phyloP scores from a whole-genome alignment of 1,284 basidiomycete species.

The Rhizoctonia solani region DNA sequence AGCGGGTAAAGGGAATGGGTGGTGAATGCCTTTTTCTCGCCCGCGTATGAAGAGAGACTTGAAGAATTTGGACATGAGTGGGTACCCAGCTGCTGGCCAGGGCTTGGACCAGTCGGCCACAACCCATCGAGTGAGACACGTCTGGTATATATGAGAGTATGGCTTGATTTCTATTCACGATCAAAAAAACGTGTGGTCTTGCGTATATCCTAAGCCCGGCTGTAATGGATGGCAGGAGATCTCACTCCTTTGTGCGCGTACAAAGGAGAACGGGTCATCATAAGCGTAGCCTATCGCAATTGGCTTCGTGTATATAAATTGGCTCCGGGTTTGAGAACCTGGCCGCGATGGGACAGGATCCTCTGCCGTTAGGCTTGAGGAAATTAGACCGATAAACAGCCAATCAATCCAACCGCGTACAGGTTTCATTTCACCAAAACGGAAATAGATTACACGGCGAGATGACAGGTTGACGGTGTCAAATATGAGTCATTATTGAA shows the following conservation, averaged over 20 bases:
- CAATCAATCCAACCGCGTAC: too few species aligned
- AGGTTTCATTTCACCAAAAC: too few species aligned
- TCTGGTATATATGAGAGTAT: conserved; percentile 1
- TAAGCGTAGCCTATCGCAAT: background rate
- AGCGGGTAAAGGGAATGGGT: conserved; percentile 11
- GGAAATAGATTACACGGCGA: too few species aligned
- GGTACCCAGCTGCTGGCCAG: too few species aligned
- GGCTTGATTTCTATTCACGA: background rate
- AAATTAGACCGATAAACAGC: too few species aligned
- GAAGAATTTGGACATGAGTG: conserved; percentile 30
- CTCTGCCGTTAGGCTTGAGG: too few species aligned
- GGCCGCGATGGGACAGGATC: too few species aligned
- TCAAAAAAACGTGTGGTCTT: conserved; percentile 13
- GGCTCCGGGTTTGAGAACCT: background rate
- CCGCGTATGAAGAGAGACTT: conserved; percentile 31
- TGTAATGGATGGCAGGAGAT: background rate
- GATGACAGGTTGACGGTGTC: too few species aligned
- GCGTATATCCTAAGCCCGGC: too few species aligned
- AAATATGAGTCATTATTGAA: too few species aligned
- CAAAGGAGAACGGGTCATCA: conserved; percentile 5
- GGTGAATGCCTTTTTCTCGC: conserved; percentile 8
- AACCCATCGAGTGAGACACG: too few species aligned
- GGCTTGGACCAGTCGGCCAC: too few species aligned
- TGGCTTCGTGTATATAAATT: background rate
- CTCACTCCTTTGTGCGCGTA: conserved; percentile 23